A percentile compares a stretch with the other conserved stretches of the same genome.
Conservation (phyloP, 176 grass and related monocot species). For the Triticum dicoccoides region DNA sequence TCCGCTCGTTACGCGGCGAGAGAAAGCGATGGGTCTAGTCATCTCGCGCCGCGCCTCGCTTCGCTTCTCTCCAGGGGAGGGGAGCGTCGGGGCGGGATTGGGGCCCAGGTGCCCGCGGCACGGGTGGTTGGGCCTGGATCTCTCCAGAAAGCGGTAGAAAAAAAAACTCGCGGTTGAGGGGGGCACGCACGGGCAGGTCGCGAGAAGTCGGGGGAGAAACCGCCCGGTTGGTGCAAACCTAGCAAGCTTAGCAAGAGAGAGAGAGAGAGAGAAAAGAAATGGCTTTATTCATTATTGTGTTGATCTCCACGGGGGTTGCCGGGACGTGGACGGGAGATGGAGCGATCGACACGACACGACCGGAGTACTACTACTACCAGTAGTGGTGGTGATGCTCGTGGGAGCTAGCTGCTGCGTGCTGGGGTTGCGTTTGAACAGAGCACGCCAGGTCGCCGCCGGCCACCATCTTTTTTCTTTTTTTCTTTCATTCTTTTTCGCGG, state of each 20-base stretch:
- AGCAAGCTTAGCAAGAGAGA: too few species aligned
- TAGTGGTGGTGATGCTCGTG: not conserved
- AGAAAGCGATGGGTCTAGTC: not conserved
- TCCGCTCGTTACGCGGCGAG: not conserved
- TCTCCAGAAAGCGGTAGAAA: not conserved
- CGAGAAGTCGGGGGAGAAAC: not conserved
- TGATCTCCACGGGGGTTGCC: not conserved
- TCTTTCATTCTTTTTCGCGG: not conserved
- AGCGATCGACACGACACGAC: constrained; percentile 40
- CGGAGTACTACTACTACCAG: not conserved
- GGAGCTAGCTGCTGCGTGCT: not conserved
- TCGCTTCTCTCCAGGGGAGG: not conserved
- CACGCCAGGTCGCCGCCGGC: not conserved
- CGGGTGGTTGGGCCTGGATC: not conserved
- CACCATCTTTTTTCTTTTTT: not conserved
- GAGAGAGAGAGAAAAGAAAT: not conserved
- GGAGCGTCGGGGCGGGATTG: not conserved
- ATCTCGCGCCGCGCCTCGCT: not conserved
- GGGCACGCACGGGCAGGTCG: not conserved
- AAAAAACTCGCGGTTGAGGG: not conserved
- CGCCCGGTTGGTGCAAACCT: not conserved
- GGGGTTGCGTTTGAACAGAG: not conserved
- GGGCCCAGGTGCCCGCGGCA: not conserved
- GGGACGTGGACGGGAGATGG: constrained; percentile 43
- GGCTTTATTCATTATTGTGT: not conserved